Base-by-base conservation (phyloP, 805 yeast genomes). In the Ogataea paradorogensis region DNA sequence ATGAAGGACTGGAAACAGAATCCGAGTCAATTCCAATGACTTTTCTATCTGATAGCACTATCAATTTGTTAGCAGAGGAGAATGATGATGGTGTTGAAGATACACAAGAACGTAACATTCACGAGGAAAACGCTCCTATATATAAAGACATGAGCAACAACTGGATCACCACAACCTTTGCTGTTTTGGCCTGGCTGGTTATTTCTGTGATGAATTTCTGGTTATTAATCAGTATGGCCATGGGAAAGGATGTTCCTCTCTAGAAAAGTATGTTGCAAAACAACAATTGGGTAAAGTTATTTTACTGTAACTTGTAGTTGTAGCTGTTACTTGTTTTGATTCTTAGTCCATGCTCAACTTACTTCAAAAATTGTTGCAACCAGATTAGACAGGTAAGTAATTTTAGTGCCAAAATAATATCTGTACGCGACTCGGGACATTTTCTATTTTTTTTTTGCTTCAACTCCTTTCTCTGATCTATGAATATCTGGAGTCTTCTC, bases 141-240 rank as follows among this genome's bases (percentile, higher is more conserved):
- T 69, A 62, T 40, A 73, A 71, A 33, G 95, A 86, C 62, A 79
- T 83, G 73, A 82, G 90, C 53, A 85, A 84, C 58, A 76, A 86
- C 13, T 68, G 67, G 9, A 37, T 68, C 25, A 70, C 84, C 31
- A 67, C 84, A 3, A 58, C 70, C 30, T 33, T 67, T 1, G 86
- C 93, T 2, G 55, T 80, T 9, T 42, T 72, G 18, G 74, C 84
- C 10, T 88, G 95, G 88, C 74, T 74, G 1, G 70, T 80, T 16
- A 84, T 88, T 15, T 76, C 89, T 7, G 67, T 78, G 18, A 71
- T 88, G 53, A 88, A 88, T 55, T 65, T 82, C 43, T 87, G 83
- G 65, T 68, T 88, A 52, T 76, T 88, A 31, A 46, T 53, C 2
- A 56, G 60, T 41, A 52, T 57, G 59, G 65, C 65, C 24, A 35